phyloP scores from a whole-genome alignment of 2,329 filamentous ascomycete species.

The Nothophoma quercina region DNA sequence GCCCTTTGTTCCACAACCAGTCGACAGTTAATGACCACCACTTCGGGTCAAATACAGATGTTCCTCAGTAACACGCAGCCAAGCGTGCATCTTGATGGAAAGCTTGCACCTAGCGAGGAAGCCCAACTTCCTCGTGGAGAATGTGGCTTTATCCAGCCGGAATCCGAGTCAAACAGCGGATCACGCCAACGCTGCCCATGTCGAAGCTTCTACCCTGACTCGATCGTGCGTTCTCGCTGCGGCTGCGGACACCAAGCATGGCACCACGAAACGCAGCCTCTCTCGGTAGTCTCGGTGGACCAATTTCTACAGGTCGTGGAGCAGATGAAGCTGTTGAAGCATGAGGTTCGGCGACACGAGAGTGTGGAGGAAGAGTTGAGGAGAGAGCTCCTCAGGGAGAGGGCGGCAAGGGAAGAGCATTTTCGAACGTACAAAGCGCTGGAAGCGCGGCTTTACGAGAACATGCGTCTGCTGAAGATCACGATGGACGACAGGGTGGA shows the following conservation, averaged over 20 bases:
- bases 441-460: conserved; percentile 48
- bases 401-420: conserved; percentile 44
- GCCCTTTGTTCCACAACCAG: conserved; percentile 31
- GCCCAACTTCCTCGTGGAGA: conserved; percentile 49
- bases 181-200: conserved; percentile 53
- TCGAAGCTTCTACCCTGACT: conserved; percentile 53
- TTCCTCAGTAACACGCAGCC: conserved; percentile 46
- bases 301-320: conserved; percentile 48
- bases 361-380: conserved; percentile 47
- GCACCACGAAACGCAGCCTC: conserved; percentile 51
- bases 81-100: conserved; percentile 41
- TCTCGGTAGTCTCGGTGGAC: conserved; percentile 46
- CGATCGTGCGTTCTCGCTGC: conserved; percentile 50
- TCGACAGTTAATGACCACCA: conserved; percentile 36
- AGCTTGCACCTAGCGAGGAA: conserved; percentile 35
- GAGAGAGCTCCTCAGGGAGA: conserved; percentile 47
- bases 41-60: conserved; percentile 45
- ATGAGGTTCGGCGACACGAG: conserved; percentile 44
- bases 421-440: conserved; percentile 43
- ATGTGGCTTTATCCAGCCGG: conserved; percentile 47
- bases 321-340: conserved; percentile 46
- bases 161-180: conserved; percentile 30
- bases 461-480: conserved; percentile 49
- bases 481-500: conserved; percentile 52
- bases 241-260: conserved; percentile 59